A percentile compares a stretch with the other conserved stretches of the same genome.
Evolutionary conservation across 305 asterid species (phyloP).

Genomic region (Fraxinus floribunda): DNA sequence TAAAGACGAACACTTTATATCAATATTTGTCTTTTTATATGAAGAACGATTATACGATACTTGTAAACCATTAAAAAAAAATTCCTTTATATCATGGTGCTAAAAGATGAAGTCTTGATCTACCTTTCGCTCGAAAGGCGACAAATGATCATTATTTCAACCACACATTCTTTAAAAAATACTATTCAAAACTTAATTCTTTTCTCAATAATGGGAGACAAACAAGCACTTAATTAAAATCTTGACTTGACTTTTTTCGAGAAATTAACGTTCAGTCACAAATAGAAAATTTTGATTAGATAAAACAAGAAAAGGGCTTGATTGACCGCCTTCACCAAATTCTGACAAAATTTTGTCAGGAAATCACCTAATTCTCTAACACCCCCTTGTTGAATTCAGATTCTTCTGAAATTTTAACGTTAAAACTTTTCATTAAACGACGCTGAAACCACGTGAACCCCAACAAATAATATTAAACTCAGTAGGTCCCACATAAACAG

Average conservation of each 20-base stretch:
- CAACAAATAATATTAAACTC: background rate
- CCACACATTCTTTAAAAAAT: too few species aligned
- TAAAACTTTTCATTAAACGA: background rate
- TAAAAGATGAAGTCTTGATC: background rate
- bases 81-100: background rate
- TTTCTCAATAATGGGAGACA: too few species aligned
- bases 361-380: background rate
- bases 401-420: slow-evolving; percentile 7
- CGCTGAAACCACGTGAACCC: slow-evolving; percentile 6
- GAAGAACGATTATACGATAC: background rate
- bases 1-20: background rate
- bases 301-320: background rate
- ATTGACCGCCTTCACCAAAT: background rate
- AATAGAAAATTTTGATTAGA: background rate
- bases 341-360: background rate
- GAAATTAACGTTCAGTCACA: background rate
- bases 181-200: too few species aligned
- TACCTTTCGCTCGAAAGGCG: background rate
- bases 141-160: background rate
- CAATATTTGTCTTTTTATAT: background rate
- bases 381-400: background rate
- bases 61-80: background rate
- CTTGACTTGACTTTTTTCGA: background rate
- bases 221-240: background rate
- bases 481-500: background rate